phyloP scores from a whole-genome alignment of 2,329 filamentous ascomycete species.

The Coniella vitis region DNA sequence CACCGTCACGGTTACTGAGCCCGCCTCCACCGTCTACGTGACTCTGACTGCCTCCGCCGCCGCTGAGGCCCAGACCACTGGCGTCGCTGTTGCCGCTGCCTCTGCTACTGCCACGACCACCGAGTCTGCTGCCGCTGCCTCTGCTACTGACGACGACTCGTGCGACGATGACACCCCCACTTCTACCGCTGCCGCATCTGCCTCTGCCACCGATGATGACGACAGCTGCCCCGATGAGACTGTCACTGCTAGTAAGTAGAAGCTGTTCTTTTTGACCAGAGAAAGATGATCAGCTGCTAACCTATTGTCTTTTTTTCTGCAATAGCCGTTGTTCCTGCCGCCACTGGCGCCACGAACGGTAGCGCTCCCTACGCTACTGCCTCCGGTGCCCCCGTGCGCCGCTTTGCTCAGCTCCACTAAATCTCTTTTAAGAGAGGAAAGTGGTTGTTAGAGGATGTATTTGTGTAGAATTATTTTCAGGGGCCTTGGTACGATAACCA shows the following conservation, averaged over 20 bases:
- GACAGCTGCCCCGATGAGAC: conserved; percentile 13
- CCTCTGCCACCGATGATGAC: neutral
- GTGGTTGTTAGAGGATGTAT: neutral
- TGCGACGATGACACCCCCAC: conserved; percentile 1
- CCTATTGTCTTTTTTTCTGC: neutral
- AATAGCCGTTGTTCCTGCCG: conserved; percentile 7
- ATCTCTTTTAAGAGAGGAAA: neutral
- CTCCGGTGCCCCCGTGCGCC: conserved; percentile 12
- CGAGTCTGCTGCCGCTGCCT: neutral
- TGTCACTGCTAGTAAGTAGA: conserved; percentile 13
- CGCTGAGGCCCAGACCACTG: conserved; percentile 1
- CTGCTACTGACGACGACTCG: conserved; percentile 8
- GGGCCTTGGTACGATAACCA: conserved; percentile 16
- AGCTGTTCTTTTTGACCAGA: neutral
- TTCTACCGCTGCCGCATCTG: neutral
- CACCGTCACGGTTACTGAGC: conserved; percentile 18
- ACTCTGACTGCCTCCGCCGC: conserved; percentile 8
- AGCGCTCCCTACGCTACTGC: conserved; percentile 13
- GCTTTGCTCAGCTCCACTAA: conserved; percentile 16
- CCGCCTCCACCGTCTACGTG: conserved; percentile 20
- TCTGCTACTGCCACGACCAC: conserved; percentile 1
- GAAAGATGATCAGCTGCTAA: neutral
- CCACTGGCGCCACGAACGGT: conserved; percentile 7
- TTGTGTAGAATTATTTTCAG: neutral
- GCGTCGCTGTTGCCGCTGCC: conserved; percentile 5